phyloP scores from a whole-genome alignment of 2,329 filamentous ascomycete species.

The Neofusicoccum sp. region DNA sequence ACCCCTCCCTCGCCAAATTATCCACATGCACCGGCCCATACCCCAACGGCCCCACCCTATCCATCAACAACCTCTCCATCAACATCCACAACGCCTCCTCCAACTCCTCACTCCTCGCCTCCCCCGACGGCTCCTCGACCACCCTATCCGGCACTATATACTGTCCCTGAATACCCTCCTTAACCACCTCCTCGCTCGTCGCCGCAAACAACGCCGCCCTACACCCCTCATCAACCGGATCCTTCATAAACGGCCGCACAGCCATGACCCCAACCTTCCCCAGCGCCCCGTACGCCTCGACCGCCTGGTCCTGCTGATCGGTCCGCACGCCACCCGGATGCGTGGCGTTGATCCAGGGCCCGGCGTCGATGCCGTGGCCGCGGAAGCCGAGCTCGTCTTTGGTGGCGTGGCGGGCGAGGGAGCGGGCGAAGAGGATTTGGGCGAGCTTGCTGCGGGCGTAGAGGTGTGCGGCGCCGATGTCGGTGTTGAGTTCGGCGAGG shows the following conservation, averaged over 20 bases:
- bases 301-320: constrained; percentile 52
- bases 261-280: constrained; percentile 50
- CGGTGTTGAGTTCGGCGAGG: constrained; percentile 52
- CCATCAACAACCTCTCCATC: constrained; percentile 47
- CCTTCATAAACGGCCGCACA: constrained; percentile 52
- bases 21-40: constrained; percentile 21
- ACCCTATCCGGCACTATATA: constrained; percentile 56
- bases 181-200: constrained; percentile 47
- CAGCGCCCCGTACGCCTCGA: constrained; percentile 52
- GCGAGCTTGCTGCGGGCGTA: constrained; percentile 56
- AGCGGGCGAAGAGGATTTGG: constrained; percentile 50
- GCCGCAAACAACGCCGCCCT: constrained; percentile 52
- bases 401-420: constrained; percentile 44
- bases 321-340: constrained; percentile 55
- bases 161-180: constrained; percentile 48
- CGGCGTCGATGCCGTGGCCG: constrained; percentile 22
- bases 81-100: constrained; percentile 50
- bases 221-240: constrained; percentile 52
- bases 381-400: constrained; percentile 40
- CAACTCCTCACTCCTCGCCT: constrained; percentile 48
- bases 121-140: constrained; percentile 45
- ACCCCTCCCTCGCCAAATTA: constrained; percentile 3
- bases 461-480: constrained; percentile 52
- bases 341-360: constrained; percentile 52
- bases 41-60: constrained; percentile 38